Base-by-base conservation (phyloP, 169 alveolate species). In the Condylostoma magnum region DNA sequence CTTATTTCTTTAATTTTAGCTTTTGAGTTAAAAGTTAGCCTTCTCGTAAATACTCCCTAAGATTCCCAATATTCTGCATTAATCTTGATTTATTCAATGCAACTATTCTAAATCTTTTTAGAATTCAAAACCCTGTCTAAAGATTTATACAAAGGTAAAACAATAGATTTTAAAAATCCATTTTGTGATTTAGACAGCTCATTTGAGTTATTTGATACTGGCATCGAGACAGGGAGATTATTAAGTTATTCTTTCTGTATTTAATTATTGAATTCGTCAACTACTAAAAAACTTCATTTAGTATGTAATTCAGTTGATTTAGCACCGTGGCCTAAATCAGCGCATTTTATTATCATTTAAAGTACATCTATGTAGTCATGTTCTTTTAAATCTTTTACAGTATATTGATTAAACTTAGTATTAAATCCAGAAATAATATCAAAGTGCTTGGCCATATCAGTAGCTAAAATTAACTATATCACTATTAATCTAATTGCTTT, bases 361-460 rank as follows among this genome's bases (percentile, higher is more conserved):
- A 71, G 76, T n/a, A 92, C 69, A 77, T 86, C 80, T 75, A 67
- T 87, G 27, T 91, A 81, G 47, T 94, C 98, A 53, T 94, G n/a
- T n/a, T n/a, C n/a, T n/a, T n/a, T n/a, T n/a, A n/a, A n/a, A n/a
- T n/a, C n/a, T n/a, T n/a, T n/a, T n/a, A n/a, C n/a, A n/a, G n/a
- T n/a, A n/a, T n/a, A n/a, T n/a, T n/a, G n/a, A n/a, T 55, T 55
- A 33, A 55, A 55, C 48, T 48, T 55, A 25, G 15, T 33, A 55
- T 28, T 55, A 20, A 55, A n/a, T n/a, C 18, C 33, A 27, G 68
- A 27, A 55, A 55, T 55, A 15, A 27, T 31, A 20, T 55, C 22
- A 55, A 55, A 20, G 50, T 55, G 68, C 15, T 10, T 25, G 44
- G 50, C 48, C 68, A 55, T 55, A 28, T 55, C 68, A 20, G 68